These are phyloP conservation scores for Ceratopteris richardii DNA, from an alignment of 75 land plant genomes.

Conservation along the genomic window DNA sequence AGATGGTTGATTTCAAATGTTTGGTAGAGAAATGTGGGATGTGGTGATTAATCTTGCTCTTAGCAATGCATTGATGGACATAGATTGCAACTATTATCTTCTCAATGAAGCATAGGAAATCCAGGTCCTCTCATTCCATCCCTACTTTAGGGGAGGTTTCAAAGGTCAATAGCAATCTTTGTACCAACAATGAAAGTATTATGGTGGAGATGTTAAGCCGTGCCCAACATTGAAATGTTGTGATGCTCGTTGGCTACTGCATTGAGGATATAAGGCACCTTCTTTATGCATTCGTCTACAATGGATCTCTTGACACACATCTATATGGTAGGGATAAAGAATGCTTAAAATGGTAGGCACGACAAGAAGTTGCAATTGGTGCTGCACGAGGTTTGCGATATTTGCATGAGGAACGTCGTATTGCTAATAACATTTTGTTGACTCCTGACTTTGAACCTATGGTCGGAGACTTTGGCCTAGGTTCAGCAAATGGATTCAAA, in stretches of 20 bases:
- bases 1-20: no score
- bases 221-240: constrained; percentile 92
- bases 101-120: no score
- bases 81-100: no score
- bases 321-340: constrained; percentile 52
- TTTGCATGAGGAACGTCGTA: constrained; percentile 96
- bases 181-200: no score
- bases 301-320: constrained; percentile 81
- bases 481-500: no score
- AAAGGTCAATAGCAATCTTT: no score
- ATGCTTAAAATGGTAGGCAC: constrained; percentile 66
- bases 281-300: constrained; percentile 79
- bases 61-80: no score
- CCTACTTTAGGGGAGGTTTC: no score
- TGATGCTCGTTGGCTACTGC: constrained; percentile 86
- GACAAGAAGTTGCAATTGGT: constrained; percentile 95
- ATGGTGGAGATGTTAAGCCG: constrained; percentile 84
- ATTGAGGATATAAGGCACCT: constrained; percentile 68
- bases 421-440: constrained; percentile 93
- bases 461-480: constrained; percentile 98
- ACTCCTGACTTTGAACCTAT: constrained; percentile 95
- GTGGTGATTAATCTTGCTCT: no score
- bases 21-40: no score
- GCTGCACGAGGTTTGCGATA: constrained; percentile 90
- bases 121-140: no score